Conservation (phyloP, 768 basidiomycete species). For the Podaxis sp. region DNA sequence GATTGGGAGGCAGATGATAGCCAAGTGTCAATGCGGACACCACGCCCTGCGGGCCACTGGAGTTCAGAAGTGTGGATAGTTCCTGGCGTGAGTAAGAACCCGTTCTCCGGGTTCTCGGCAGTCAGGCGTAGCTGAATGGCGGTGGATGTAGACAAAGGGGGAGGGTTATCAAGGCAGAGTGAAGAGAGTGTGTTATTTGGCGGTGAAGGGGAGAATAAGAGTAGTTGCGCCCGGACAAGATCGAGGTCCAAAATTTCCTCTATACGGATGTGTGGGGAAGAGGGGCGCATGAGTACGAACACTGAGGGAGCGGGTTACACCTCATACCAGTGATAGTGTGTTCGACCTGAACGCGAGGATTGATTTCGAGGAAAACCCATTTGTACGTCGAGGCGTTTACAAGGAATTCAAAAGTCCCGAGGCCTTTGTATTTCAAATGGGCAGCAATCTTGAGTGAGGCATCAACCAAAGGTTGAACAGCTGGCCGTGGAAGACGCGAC, state of each 20-base stretch:
- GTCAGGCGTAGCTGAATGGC: slow-evolving; percentile 89
- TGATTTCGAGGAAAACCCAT: slow-evolving; percentile 91
- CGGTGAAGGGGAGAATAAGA: slow-evolving; percentile 58
- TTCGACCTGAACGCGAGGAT: slow-evolving; percentile 91
- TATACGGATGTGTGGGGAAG: slow-evolving; percentile 22
- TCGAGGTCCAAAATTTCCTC: slow-evolving; percentile 91
- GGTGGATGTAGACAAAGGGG: slow-evolving; percentile 66
- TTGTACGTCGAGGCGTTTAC: slow-evolving; percentile 67
- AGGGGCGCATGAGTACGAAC: background rate
- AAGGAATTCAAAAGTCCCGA: slow-evolving; percentile 89
- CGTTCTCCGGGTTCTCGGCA: slow-evolving; percentile 76
- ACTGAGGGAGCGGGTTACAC: background rate
- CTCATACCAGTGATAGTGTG: slow-evolving; percentile 81
- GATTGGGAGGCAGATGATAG: slow-evolving; percentile 58
- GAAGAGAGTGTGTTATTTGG: slow-evolving; percentile 63
- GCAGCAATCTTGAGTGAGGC: slow-evolving; percentile 80
- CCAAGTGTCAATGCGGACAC: slow-evolving; percentile 86
- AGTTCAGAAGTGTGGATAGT: slow-evolving; percentile 76
- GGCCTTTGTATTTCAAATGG: slow-evolving; percentile 77
- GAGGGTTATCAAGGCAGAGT: slow-evolving; percentile 66
- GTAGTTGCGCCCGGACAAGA: slow-evolving; percentile 86
- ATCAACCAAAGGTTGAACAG: slow-evolving; percentile 62
- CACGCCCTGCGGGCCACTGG: slow-evolving; percentile 74
- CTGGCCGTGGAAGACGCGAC: slow-evolving; percentile 69
- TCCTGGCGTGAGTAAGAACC: slow-evolving; percentile 84